Percentiles rank a stretch among this genome's conserved stretches.
Evolutionary conservation across 805 yeast species (phyloP).

Genomic region (Candida coquimbonensis): DNA sequence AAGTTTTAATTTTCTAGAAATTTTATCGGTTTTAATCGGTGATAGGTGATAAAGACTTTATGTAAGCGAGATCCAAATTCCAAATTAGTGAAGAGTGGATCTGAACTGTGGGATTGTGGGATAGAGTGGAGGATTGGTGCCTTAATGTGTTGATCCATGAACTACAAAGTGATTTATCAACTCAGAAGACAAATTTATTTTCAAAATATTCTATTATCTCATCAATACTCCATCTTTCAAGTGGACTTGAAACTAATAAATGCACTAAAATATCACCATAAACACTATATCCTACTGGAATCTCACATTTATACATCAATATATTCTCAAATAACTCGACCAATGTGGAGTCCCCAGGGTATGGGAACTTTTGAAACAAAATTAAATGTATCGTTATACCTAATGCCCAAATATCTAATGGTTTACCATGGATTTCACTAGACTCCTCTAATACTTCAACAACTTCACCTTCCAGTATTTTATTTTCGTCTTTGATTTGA

Average conservation of each 20-base stretch:
- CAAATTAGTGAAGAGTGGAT: too few relatives aligned
- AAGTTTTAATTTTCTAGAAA: not conserved
- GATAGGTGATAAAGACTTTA: not conserved
- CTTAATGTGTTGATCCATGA: too few relatives aligned
- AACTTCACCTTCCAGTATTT: too few relatives aligned
- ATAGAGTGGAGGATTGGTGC: too few relatives aligned
- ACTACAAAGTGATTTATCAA: not conserved
- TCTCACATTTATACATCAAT: not conserved
- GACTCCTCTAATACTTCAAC: not conserved
- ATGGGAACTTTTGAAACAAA: slow-evolving; percentile 4
- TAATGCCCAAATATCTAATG: slow-evolving; percentile 10
- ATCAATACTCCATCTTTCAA: not conserved
- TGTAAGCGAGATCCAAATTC: too few relatives aligned
- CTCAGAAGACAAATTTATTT: not conserved
- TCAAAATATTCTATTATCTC: not conserved
- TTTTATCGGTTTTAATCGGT: not conserved
- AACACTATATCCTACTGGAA: not conserved
- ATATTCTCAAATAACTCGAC: not conserved
- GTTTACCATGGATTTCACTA: not conserved
- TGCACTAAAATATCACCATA: not conserved
- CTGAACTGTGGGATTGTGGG: too few relatives aligned
- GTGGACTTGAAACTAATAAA: not conserved
- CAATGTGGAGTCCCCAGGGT: not conserved
- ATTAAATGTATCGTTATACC: slow-evolving; percentile 7
- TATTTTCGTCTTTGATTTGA: too few relatives aligned